phyloP scores from a whole-genome alignment of 495 filamentous ascomycete species.

The Aspergillus bertholletiae region DNA sequence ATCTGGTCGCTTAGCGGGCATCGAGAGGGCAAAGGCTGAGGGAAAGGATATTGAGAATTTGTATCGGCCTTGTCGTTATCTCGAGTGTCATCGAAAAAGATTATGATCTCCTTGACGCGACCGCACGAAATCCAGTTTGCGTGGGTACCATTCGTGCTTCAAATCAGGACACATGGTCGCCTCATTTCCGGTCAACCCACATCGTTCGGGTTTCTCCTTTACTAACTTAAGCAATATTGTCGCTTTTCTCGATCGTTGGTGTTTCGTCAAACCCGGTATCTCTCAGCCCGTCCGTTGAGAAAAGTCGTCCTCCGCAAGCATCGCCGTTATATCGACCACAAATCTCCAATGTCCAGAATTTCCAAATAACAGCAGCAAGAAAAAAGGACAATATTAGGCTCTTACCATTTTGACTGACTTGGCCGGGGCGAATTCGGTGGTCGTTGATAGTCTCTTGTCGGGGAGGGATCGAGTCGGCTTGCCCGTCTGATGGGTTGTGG shows the following conservation, averaged over 20 bases:
- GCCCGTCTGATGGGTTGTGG: slow-evolving; percentile 34
- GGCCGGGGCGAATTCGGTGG: slow-evolving; percentile 44
- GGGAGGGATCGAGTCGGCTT: slow-evolving; percentile 35
- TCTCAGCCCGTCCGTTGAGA: not conserved
- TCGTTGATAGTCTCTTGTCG: slow-evolving; percentile 50
- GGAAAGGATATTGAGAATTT: not conserved
- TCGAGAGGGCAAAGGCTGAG: not conserved
- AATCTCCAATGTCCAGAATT: slow-evolving; percentile 25
- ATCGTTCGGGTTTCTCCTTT: not conserved
- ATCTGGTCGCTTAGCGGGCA: not conserved
- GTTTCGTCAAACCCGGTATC: not conserved
- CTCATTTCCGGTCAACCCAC: not conserved
- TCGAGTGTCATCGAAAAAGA: not conserved
- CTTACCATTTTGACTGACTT: slow-evolving; percentile 62
- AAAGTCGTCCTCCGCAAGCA: not conserved
- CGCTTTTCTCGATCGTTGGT: not conserved
- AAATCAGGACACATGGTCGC: not conserved
- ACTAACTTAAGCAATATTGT: not conserved
- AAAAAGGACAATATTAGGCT: slow-evolving; percentile 13
- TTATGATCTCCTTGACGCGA: not conserved
- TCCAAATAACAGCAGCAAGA: slow-evolving; percentile 9
- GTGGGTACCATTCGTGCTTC: not conserved
- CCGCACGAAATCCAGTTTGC: not conserved
- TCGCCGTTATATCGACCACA: slow-evolving; percentile 7
- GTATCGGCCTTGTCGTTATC: not conserved